Percentiles rank a stretch among this genome's conserved stretches.
Evolutionary conservation across 2,329 filamentous ascomycete species (phyloP).

Genomic region (Ophiostoma montium): DNA sequence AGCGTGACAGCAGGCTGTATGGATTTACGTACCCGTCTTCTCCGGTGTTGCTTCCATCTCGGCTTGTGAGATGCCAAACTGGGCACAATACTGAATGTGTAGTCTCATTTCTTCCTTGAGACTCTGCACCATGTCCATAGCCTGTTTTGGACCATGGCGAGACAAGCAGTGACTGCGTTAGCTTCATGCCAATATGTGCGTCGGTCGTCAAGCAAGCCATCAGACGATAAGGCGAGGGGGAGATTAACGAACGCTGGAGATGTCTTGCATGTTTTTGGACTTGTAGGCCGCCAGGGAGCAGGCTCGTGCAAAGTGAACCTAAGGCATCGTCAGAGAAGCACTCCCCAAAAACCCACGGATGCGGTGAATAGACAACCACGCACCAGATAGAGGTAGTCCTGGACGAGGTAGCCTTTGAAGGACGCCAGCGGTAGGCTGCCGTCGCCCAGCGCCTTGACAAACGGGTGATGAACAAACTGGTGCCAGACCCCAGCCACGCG

Average conservation of each 20-base stretch:
- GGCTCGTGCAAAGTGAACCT: slow-evolving; percentile 78
- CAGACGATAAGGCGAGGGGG: neutral
- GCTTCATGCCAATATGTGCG: neutral
- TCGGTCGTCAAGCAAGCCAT: too few species aligned
- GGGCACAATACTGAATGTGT: slow-evolving; percentile 69
- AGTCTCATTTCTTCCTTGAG: slow-evolving; percentile 68
- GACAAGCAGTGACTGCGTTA: too few species aligned
- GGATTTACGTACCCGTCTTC: slow-evolving; percentile 43
- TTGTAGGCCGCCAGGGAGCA: slow-evolving; percentile 82
- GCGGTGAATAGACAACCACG: slow-evolving; percentile 11
- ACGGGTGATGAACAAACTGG: slow-evolving; percentile 65
- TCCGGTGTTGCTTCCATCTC: slow-evolving; percentile 65
- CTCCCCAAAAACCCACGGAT: too few species aligned
- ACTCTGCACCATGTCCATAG: slow-evolving; percentile 52
- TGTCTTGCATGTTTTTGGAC: slow-evolving; percentile 56
- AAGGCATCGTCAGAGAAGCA: neutral
- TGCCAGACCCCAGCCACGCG: slow-evolving; percentile 67
- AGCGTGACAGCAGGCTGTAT: too few species aligned
- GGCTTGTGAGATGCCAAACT: slow-evolving; percentile 60
- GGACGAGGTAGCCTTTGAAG: slow-evolving; percentile 80
- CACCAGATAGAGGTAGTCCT: slow-evolving; percentile 85
- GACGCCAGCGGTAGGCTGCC: slow-evolving; percentile 60
- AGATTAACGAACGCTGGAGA: slow-evolving; percentile 43
- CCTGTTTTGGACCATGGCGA: too few species aligned
- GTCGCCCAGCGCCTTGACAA: slow-evolving; percentile 62